phyloP scores from a whole-genome alignment of 176 grass and related monocot species.

The Oryza rufipogon region DNA sequence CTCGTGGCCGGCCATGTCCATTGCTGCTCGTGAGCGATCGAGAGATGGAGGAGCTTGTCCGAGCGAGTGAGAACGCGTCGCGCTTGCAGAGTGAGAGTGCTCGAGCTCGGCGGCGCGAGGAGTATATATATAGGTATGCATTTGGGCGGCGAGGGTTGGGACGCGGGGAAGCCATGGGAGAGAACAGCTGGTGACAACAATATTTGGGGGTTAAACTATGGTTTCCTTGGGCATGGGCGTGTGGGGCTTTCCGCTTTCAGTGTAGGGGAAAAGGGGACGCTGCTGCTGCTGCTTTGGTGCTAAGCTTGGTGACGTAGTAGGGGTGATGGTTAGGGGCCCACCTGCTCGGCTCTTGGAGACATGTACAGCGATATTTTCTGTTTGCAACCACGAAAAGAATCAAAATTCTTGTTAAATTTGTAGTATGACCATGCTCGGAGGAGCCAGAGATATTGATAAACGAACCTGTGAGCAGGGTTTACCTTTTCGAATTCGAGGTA shows the following conservation, averaged over 20 bases:
- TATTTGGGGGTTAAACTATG: background rate
- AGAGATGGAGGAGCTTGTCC: background rate
- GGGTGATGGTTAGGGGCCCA: background rate
- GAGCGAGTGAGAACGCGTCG: background rate
- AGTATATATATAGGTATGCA: slow-evolving; percentile 51
- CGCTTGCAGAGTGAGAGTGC: background rate
- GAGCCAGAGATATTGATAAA: too few species aligned
- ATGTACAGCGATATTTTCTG: background rate
- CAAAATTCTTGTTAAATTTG: too few species aligned
- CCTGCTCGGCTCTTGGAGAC: background rate
- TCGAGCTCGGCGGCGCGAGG: background rate
- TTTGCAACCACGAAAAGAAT: background rate
- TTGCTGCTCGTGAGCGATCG: slow-evolving; percentile 2
- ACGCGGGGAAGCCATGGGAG: slow-evolving; percentile 30
- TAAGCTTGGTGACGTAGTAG: background rate
- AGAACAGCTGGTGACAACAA: slow-evolving; percentile 26
- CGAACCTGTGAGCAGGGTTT: too few species aligned
- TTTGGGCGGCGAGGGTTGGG: background rate
- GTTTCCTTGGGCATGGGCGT: background rate
- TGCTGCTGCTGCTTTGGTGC: background rate
- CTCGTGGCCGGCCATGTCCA: slow-evolving; percentile 25
- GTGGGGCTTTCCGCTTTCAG: background rate
- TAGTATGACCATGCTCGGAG: too few species aligned
- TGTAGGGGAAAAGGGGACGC: background rate
- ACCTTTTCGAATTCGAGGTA: too few species aligned